Conservation (phyloP, 2,329 filamentous ascomycete species). For the Thelonectria olida region DNA sequence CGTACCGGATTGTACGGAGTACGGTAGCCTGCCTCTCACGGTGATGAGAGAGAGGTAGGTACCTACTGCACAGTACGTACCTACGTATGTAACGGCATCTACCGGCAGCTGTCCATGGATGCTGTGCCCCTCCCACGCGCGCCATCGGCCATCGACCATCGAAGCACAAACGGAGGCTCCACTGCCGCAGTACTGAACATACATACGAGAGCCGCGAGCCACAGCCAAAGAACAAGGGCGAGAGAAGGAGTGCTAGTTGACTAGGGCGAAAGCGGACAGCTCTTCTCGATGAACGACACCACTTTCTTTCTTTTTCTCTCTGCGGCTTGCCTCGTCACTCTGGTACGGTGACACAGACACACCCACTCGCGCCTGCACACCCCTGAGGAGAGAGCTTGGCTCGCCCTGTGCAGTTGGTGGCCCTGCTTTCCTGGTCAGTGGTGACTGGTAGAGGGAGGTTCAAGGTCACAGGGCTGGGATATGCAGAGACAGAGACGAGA, state of each 20-base stretch:
- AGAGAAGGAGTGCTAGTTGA: too few species aligned
- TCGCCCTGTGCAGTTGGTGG: neutral
- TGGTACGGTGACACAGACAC: neutral
- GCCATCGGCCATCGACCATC: too few species aligned
- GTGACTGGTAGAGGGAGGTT: neutral
- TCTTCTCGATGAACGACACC: too few species aligned
- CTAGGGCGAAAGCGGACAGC: too few species aligned
- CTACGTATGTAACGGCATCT: conserved; percentile 14
- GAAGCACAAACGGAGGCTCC: too few species aligned
- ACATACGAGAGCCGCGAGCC: too few species aligned
- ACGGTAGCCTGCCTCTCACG: neutral
- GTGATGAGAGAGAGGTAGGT: too few species aligned
- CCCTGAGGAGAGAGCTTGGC: neutral
- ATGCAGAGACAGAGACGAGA: neutral
- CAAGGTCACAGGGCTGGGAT: neutral
- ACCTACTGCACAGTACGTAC: neutral
- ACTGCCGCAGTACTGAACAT: too few species aligned
- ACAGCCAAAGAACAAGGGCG: too few species aligned
- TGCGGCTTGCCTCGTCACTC: too few species aligned
- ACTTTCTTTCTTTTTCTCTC: too few species aligned
- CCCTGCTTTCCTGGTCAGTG: neutral
- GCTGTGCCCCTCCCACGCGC: conserved; percentile 7
- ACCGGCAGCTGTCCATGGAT: conserved; percentile 7
- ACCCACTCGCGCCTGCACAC: too few species aligned
- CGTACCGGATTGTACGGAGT: neutral